Evolutionary conservation across 352 stramenopile species (phyloP), one percentile per base, ranked within the genome.

Genomic region (Pelagophyceae sp.): DNA sequence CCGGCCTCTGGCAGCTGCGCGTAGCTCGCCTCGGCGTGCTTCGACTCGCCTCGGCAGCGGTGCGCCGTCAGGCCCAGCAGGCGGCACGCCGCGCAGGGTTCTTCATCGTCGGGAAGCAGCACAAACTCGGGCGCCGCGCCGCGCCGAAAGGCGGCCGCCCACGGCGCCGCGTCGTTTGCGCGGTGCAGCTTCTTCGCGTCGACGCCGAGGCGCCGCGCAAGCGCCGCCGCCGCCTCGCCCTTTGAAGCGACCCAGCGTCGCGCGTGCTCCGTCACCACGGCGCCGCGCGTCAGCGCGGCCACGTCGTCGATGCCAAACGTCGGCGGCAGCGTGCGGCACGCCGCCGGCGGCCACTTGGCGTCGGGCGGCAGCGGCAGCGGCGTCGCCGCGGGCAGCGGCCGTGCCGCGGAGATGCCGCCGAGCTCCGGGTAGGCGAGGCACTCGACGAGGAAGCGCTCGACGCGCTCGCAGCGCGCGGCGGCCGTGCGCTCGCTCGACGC

Each of bases 181-280:
- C 31, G 19, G 5, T 31, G 17, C 15, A 74, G 35, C 27, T 19
- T 19, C 20, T 35, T 29, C 20, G n/a, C 67, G 38, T 74, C 67
- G 17, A 74, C 67, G 20, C 35, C 67, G 33, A 58, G 35, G 19
- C 67, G 67, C 35, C 67, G 67, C 35, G 67, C 67, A 23, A 58
- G 15, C 67, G 27, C 15, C 35, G 33, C 23, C 33, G 33, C 19
- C 35, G 67, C 35, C 35, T 74, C 67, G 33, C 38, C 38, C 11
- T 33, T 5, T 37, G 67, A 20, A 11, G 67, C 67, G 35, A 32
- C 23, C 67, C 67, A 74, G 15, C 38, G 67, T n/a, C 67, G 67
- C 2, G 35, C 38, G 17, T 2, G 11, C 33, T 50, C 67, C 15
- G 25, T 37, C 35, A 74, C 17, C 2, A 74, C 67, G 38, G 6